Percentiles rank a stretch among this genome's conserved stretches.
Evolutionary conservation across 805 yeast species (phyloP).

Genomic region (Spathaspora girioi): DNA sequence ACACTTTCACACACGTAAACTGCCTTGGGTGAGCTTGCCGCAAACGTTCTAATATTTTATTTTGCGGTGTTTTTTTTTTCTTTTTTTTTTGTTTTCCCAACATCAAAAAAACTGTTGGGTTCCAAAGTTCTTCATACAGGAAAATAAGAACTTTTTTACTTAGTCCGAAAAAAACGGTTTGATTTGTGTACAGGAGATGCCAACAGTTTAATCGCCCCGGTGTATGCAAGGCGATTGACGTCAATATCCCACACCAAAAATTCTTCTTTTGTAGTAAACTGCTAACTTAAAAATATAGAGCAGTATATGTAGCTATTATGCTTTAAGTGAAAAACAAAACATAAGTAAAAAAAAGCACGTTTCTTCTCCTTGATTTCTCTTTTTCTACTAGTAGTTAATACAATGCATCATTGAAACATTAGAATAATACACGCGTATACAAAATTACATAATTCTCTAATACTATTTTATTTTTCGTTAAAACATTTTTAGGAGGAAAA

Average conservation of each 20-base stretch:
- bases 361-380: not conserved
- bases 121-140: not conserved
- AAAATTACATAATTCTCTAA: not conserved
- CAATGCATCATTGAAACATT: not conserved
- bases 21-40: not conserved
- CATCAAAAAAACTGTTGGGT: conserved; percentile 1
- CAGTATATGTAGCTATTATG: too few species aligned
- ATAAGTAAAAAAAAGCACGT: too few species aligned
- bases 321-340: too few species aligned
- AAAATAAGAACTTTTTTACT: not conserved
- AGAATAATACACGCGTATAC: not conserved
- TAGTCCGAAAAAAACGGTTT: not conserved
- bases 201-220: not conserved
- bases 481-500: not conserved
- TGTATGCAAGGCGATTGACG: conserved; percentile 1
- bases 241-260: not conserved
- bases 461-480: not conserved
- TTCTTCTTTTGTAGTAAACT: not conserved
- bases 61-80: not conserved
- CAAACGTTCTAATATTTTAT: not conserved
- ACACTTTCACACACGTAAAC: not conserved
- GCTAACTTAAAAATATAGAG: too few species aligned
- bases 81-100: not conserved
- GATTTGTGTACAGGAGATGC: not conserved
- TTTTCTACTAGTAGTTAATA: not conserved